Base-by-base conservation (phyloP, 257 asterid species). In the Primulina huaijiensis region DNA sequence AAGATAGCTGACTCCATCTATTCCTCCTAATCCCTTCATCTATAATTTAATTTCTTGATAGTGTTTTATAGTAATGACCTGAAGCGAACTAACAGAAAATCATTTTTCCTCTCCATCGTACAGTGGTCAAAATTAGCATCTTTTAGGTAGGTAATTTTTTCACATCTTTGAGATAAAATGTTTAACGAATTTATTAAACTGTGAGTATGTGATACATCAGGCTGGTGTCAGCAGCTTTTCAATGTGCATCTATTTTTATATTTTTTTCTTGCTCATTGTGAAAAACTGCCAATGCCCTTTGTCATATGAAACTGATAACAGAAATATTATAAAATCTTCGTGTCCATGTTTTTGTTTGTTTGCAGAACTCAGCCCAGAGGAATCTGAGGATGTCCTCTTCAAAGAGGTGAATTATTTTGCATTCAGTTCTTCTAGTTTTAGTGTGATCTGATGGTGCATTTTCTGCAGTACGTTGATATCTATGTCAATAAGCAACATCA, bases 351-450 rank as follows among this genome's bases (percentile, higher is more conserved):
- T 74, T 37, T 74, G 10, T 17, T 69, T 77, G 58, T 71, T 64
- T 71, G 75, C 92, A 92, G 98, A 90, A 73, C 88, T 92, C 74
- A 82, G 98, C 87, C 89, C 97, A 7, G 97, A 90, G 81, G 98
- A 92, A 83, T 87, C 97, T 50, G 97, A 92, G 78, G 98, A 92
- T 80, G 96, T 90, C 75, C 97, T 92, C 68, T 92, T 92, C 86
- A 90, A 92, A 83, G 98, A 92, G 97, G 98, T 90, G 56, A 31
- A 80, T 30, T 43, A 20, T 50, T 78, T 65, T 75, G 38, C 29
- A 10, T 57, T 78, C 40, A 46, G 46, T 80, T 53, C 65, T 68
- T 60, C 52, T 58, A 70, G 76, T 72, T 37, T 27, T 63, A 30
- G 57, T 61, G 55, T 38, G 37, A 40, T 58, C 61, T 40, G 12